These are phyloP conservation scores for Urtica urens DNA, from an alignment of 306 rosid genomes.

Conservation along the genomic window DNA sequence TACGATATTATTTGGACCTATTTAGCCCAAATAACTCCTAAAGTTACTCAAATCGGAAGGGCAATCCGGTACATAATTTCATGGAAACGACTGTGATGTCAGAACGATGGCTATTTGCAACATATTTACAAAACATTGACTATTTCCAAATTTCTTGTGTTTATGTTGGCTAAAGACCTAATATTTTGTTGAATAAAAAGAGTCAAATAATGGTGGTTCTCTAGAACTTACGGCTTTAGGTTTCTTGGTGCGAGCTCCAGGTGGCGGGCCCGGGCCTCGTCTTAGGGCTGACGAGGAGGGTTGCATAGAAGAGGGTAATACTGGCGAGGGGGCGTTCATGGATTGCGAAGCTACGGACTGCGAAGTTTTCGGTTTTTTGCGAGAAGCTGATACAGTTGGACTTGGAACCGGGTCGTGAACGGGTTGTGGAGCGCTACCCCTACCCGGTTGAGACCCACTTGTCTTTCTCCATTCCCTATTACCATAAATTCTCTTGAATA, in stretches of 20 bases:
- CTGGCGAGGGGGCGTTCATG: constrained; percentile 45
- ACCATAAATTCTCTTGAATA: constrained; percentile 7
- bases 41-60: too few species aligned
- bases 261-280: constrained; percentile 50
- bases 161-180: too few species aligned
- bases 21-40: too few species aligned
- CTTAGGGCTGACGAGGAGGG: constrained; percentile 47
- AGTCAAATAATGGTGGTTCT: too few species aligned
- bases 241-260: constrained; percentile 49
- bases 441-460: constrained; percentile 52
- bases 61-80: too few species aligned
- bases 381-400: constrained; percentile 78
- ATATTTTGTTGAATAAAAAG: too few species aligned
- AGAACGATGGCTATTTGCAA: too few species aligned
- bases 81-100: too few species aligned
- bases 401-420: constrained; percentile 62
- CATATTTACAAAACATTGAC: too few species aligned
- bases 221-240: constrained; percentile 47
- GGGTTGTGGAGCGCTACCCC: constrained; percentile 58
- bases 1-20: too few species aligned
- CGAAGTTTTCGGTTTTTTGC: constrained; percentile 76
- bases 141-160: too few species aligned
- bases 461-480: constrained; percentile 90
- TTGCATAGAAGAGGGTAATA: constrained; percentile 33
- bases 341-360: constrained; percentile 52